Conservation (phyloP, 2,329 filamentous ascomycete genomes). For the Exophiala viscosa region DNA sequence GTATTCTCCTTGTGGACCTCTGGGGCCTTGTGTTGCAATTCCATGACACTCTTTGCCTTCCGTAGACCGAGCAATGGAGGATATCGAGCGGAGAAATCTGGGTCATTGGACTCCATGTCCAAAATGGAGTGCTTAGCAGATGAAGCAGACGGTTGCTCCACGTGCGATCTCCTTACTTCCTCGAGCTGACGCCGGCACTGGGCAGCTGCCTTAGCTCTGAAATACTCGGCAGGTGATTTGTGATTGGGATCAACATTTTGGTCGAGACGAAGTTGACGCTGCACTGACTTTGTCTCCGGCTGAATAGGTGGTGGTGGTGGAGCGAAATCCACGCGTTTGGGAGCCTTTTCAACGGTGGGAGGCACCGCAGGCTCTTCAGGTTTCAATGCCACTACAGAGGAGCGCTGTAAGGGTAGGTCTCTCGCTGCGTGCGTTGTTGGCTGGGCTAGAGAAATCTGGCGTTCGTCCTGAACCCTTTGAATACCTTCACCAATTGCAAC, state of each 20-base stretch:
- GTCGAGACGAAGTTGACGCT: too few species aligned
- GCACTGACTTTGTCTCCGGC: too few species aligned
- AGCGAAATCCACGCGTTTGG: too few species aligned
- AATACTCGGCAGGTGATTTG: too few species aligned
- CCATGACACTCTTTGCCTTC: constrained; percentile 20
- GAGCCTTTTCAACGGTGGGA: too few species aligned
- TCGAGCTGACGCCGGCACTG: too few species aligned
- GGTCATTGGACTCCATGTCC: constrained; percentile 33
- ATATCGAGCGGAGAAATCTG: constrained; percentile 34
- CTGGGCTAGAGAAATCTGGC: not conserved
- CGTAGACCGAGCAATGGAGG: constrained; percentile 34
- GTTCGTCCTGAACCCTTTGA: constrained; percentile 1
- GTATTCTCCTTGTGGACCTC: not conserved
- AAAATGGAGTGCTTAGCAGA: constrained; percentile 26
- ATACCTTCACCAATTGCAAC: constrained; percentile 11
- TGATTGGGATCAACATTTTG: too few species aligned
- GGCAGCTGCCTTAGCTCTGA: too few species aligned
- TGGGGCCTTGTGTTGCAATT: constrained; percentile 6
- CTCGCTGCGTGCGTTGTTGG: not conserved
- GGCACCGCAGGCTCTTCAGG: not conserved
- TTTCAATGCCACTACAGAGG: too few species aligned
- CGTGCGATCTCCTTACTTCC: not conserved
- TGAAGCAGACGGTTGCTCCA: not conserved
- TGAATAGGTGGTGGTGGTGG: too few species aligned
- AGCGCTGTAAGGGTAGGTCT: not conserved